These are phyloP conservation scores for Drechmeria coniospora DNA, from an alignment of 2,329 filamentous ascomycete genomes.

Conservation along the genomic window DNA sequence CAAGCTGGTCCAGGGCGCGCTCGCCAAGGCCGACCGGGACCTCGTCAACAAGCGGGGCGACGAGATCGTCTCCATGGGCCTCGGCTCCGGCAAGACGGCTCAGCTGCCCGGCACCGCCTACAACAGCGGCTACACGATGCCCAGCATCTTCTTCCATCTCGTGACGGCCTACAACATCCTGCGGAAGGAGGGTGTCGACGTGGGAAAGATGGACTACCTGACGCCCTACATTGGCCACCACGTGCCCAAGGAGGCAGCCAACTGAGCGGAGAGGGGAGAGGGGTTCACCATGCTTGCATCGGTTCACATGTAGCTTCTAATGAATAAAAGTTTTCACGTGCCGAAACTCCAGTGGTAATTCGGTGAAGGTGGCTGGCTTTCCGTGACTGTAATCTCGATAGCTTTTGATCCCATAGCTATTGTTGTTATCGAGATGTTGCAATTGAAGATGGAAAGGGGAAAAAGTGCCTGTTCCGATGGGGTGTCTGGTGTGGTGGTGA, in stretches of 20 bases:
- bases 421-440: no score
- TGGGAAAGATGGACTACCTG: constrained; percentile 46
- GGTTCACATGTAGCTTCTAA: no score
- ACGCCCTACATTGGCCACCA: constrained; percentile 15
- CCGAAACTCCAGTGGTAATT: no score
- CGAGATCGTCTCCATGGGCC: constrained; percentile 13
- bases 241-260: neutral
- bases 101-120: constrained; percentile 22
- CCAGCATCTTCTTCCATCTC: constrained; percentile 51
- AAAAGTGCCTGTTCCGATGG: no score
- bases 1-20: constrained; percentile 11
- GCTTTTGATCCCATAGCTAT: no score
- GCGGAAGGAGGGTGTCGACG: constrained; percentile 41
- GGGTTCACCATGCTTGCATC: no score
- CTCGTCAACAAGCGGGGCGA: constrained; percentile 16
- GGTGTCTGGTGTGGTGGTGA: no score
- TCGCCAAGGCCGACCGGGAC: constrained; percentile 18
- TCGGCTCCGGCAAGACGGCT: constrained; percentile 14
- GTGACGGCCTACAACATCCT: constrained; percentile 44
- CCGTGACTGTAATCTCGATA: no score
- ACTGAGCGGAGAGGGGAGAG: no score
- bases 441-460: no score
- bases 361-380: no score
- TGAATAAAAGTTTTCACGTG: no score
- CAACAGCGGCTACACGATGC: constrained; percentile 30